These are phyloP conservation scores for Themeda triandra DNA, from an alignment of 176 grass and related monocot genomes.

Conservation along the genomic window DNA sequence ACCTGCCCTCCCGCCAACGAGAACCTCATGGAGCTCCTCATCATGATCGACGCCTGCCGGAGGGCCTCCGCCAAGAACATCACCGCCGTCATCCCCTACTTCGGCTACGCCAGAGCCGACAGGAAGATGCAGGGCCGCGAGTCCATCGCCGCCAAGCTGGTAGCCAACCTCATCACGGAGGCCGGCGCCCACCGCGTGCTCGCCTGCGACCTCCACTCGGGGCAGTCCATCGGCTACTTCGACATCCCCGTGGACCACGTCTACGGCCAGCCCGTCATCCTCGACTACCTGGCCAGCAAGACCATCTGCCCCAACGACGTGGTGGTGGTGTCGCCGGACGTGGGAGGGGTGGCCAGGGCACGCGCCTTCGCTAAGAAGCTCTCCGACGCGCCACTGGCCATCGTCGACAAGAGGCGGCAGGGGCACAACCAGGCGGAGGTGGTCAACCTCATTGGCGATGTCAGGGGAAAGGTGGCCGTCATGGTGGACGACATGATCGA, in stretches of 20 bases:
- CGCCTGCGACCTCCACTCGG: slow-evolving; percentile 84
- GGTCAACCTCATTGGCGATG: slow-evolving; percentile 68
- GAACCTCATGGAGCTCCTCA: slow-evolving; percentile 85
- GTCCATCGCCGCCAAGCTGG: slow-evolving; percentile 81
- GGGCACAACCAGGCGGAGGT: slow-evolving; percentile 75
- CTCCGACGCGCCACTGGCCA: slow-evolving; percentile 77
- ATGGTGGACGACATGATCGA: slow-evolving; percentile 89
- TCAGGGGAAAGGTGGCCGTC: slow-evolving; percentile 61
- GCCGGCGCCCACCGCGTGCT: slow-evolving; percentile 79
- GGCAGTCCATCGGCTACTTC: slow-evolving; percentile 92
- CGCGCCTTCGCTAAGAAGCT: slow-evolving; percentile 79
- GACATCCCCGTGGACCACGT: slow-evolving; percentile 91
- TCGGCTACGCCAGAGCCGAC: slow-evolving; percentile 78
- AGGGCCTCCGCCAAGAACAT: slow-evolving; percentile 85
- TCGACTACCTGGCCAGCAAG: slow-evolving; percentile 94
- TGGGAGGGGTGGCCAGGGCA: slow-evolving; percentile 74
- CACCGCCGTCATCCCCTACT: slow-evolving; percentile 74
- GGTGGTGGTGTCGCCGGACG: slow-evolving; percentile 79
- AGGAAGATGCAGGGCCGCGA: slow-evolving; percentile 71
- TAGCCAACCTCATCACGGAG: slow-evolving; percentile 83
- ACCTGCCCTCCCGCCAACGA: slow-evolving; percentile 85
- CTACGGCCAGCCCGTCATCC: slow-evolving; percentile 77
- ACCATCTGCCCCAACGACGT: slow-evolving; percentile 67
- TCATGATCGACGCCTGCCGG: slow-evolving; percentile 83
- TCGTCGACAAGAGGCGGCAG: slow-evolving; percentile 64